phyloP scores from a whole-genome alignment of 768 basidiomycete species.

The Lactifluus piperatus region DNA sequence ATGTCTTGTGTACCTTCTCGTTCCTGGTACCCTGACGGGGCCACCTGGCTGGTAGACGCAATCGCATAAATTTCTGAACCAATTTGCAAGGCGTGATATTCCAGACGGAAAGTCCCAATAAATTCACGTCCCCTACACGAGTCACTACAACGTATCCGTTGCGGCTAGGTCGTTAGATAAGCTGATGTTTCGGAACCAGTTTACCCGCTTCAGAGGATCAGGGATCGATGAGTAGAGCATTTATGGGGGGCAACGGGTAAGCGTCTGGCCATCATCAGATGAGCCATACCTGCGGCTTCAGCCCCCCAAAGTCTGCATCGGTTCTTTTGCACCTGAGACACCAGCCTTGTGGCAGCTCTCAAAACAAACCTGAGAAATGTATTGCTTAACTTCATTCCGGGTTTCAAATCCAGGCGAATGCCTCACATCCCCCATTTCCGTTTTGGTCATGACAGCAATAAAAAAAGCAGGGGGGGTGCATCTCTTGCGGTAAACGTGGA shows the following conservation, averaged over 20 bases:
- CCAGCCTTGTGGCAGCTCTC: neutral
- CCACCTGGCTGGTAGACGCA: neutral
- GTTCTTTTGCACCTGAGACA: neutral
- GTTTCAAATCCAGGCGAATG: conserved; percentile 41
- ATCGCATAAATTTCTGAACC: neutral
- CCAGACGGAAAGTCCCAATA: neutral
- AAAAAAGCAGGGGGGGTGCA: conserved; percentile 44
- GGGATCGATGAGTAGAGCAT: neutral
- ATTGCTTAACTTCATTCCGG: neutral
- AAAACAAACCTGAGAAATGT: neutral
- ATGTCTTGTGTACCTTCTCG: too few species aligned
- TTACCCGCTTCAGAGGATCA: neutral
- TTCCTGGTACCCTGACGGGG: neutral
- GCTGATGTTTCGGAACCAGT: neutral
- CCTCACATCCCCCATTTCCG: conserved; percentile 43
- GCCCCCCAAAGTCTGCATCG: neutral
- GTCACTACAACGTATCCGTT: neutral
- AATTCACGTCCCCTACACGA: neutral
- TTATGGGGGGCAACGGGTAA: neutral
- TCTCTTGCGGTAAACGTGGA: conserved; percentile 73
- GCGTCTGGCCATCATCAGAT: neutral
- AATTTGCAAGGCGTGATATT: neutral
- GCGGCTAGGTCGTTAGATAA: neutral
- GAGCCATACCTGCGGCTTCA: neutral
- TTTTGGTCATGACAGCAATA: conserved; percentile 53